These are phyloP conservation scores for Sicyos baderoa DNA, from an alignment of 306 rosid genomes.

Conservation along the genomic window DNA sequence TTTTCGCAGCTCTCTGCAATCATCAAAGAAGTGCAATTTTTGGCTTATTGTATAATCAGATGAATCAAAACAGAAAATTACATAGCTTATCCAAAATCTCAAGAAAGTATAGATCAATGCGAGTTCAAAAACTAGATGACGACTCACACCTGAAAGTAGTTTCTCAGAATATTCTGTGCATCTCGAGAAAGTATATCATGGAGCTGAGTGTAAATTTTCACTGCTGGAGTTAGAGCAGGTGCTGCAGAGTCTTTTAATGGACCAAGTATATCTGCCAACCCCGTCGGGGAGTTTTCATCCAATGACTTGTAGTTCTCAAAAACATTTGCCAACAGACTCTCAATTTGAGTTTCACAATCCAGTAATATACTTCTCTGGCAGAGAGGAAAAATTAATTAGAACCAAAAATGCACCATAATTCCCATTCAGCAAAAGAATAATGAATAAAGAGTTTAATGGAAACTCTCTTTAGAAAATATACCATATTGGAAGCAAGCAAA, in stretches of 20 bases:
- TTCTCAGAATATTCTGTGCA: constrained; percentile 63
- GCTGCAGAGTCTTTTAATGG: constrained; percentile 60
- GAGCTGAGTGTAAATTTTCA: constrained; percentile 69
- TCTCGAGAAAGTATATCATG: constrained; percentile 80
- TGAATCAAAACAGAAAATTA: constrained; percentile 12
- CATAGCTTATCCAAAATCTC: background rate
- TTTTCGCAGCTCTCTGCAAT: constrained; percentile 72
- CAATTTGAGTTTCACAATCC: constrained; percentile 89
- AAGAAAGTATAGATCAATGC: background rate
- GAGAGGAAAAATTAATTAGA: constrained; percentile 15
- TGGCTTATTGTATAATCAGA: constrained; percentile 17
- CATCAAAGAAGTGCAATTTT: constrained; percentile 16
- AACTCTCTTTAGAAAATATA: background rate
- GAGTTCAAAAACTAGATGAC: background rate
- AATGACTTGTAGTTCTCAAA: constrained; percentile 90
- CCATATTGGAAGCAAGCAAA: constrained; percentile 6
- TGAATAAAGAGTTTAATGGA: background rate
- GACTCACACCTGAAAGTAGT: constrained; percentile 61
- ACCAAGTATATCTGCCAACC: constrained; percentile 51
- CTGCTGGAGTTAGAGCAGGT: constrained; percentile 83
- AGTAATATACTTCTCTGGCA: constrained; percentile 76
- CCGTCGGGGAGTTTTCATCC: constrained; percentile 71
- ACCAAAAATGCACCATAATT: background rate
- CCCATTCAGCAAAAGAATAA: background rate
- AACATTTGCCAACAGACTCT: constrained; percentile 63